Base-by-base conservation (phyloP, 768 basidiomycete species). In the Lentinula sp. region DNA sequence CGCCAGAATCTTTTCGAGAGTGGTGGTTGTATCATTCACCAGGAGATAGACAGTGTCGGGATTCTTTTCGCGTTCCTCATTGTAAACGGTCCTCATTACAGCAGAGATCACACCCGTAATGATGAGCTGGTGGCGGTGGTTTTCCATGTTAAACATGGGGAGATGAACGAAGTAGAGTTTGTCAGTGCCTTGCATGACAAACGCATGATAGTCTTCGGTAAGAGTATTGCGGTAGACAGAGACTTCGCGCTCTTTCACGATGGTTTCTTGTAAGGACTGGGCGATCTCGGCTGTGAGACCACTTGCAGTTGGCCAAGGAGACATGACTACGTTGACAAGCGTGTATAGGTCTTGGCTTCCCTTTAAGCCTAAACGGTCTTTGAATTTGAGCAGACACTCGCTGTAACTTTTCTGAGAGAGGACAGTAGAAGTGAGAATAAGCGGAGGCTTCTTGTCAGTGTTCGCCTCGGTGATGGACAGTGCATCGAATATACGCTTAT, bases 321-420 rank as follows among this genome's bases (percentile, higher is more conserved):
- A 76, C 75, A 77, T 79, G 18, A 72, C 70, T 18, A 77, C 74
- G 46, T 75, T 78, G 37, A 67, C 63, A 23, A 80, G 66, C 8
- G 72, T 68, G 49, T 68, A 74, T 0, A 81, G 67, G 49, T 77
- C 73, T 51, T 73, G 66, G 3, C 65, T 60, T 0, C 51, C 65
- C 35, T 70, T 67, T 1, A 75, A 54, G 23, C 71, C 71, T 15
- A 75, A 62, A 6, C 75, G 72, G 32, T 62, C 50, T 66, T 76
- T 74, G 67, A 67, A 74, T 39, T 63, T 63, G 6, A 45, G 59
- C 41, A 68, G 60, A 66, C 71, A 69, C 2, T 55, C 56, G 4
- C 69, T 65, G 60, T 74, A 74, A 16, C 61, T 62, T 32, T 62
- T 61, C 61, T 69, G 67, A 15, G 65, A 60, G 51, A 74, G 59